Evolutionary conservation across 352 stramenopile genomes (phyloP), one percentile per base, ranked within the genome.

Genomic region (Globisporangium emineosum): DNA sequence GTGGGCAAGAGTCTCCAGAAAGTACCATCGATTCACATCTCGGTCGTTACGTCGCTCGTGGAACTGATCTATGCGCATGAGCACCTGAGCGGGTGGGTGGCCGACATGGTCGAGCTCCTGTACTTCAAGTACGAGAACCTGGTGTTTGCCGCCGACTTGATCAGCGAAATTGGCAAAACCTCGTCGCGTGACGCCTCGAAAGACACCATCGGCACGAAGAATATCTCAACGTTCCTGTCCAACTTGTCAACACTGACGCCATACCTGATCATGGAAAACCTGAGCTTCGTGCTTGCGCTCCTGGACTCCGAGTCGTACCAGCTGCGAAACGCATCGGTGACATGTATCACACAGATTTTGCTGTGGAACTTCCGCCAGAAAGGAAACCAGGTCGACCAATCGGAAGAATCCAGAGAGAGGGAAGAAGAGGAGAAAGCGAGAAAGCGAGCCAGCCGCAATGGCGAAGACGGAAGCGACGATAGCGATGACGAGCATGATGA

Each of bases 301-400:
- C 70, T 91, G 9, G 82, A 91, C 55, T 86, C 81, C 3, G 86
- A 94, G 67, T 83, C 78, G 7, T 94, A 94, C 60, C 81, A 89
- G 45, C 66, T 92, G 3, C 73, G 86, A 4, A 94, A 92, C 40
- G 81, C 83, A 51, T 82, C 78, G 5, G 83, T 90, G 21, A 88
- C 83, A n/a, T 90, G 79, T 47, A 79, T 92, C 23, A 81, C 77
- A 10, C 76, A 90, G 33, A 94, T 94, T 29, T 63, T 94, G 37
- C 55, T 91, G 10, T 91, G 82, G 82, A 91, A 86, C 57, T 91
- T 87, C 47, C 77, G 73, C 8, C 77, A 91, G 47, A 86, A 73
- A 52, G 70, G 71, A 59, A 59, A 59, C 33, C 23, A 61, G 19
- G 57, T 62, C 40, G 67, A 75, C 29, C 42, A 69, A 30, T 21